Conservation (phyloP, 225 moss, liverwort and hornwort genomes). For the Antitrichia curtipendula region DNA sequence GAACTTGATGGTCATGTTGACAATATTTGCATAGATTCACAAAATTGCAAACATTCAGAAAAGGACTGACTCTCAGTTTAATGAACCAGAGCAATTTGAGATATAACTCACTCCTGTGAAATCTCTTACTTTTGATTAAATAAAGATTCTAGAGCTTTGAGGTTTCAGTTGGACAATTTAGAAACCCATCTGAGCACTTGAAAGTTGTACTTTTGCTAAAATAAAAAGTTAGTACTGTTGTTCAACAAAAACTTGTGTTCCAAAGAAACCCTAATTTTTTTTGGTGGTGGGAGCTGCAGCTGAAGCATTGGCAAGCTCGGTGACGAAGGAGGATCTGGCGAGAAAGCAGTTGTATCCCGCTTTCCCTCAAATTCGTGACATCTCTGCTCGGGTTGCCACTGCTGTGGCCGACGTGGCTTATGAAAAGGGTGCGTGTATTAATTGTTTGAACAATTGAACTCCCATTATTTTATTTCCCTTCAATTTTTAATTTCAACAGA, state of each 20-base stretch:
- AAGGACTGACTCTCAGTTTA: not conserved
- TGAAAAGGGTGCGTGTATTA: conserved; percentile 21
- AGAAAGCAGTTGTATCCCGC: conserved; percentile 64
- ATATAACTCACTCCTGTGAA: not conserved
- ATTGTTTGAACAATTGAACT: not conserved
- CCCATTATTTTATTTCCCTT: not conserved
- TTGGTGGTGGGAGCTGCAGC: conserved; percentile 20
- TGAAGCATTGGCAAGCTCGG: conserved; percentile 39
- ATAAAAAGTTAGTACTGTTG: not conserved
- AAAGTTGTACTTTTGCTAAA: not conserved
- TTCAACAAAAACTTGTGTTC: not conserved
- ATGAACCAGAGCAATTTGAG: not conserved
- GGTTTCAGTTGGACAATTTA: not conserved
- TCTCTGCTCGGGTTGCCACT: conserved; percentile 59
- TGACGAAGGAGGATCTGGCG: conserved; percentile 64
- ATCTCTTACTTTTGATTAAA: not conserved
- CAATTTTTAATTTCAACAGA: too few species aligned
- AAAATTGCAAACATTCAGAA: not conserved
- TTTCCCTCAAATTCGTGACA: conserved; percentile 51
- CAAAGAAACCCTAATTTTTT: not conserved
- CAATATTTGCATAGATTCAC: not conserved
- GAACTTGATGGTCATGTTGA: not conserved
- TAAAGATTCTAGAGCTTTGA: not conserved
- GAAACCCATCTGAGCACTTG: not conserved
- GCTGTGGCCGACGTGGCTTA: conserved; percentile 64